phyloP scores from a whole-genome alignment of 306 rosid species.

The Trifolium dubium region DNA sequence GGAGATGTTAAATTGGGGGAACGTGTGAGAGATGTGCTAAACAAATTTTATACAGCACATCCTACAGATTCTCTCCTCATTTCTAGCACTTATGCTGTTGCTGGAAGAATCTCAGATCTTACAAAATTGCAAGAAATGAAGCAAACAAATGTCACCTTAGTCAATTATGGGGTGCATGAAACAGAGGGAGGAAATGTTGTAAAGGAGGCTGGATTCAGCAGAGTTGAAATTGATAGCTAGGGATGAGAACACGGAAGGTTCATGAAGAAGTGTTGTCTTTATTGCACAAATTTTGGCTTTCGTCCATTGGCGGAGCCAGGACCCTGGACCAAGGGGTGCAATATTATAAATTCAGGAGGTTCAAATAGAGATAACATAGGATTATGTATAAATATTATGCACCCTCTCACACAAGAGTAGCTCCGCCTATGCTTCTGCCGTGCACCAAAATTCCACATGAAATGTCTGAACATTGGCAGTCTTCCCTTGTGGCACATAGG shows the following conservation, averaged over 20 bases:
- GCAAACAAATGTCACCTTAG: constrained; percentile 38
- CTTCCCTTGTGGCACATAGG: neutral
- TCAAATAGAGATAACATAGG: too few species aligned
- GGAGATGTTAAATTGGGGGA: constrained; percentile 64
- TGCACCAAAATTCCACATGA: constrained; percentile 9
- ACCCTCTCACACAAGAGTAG: too few species aligned
- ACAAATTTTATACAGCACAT: constrained; percentile 53
- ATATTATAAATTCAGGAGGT: too few species aligned
- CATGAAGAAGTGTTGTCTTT: neutral
- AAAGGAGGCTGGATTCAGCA: constrained; percentile 69
- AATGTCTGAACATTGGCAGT: neutral
- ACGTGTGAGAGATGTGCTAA: constrained; percentile 54
- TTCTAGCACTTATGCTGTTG: constrained; percentile 64
- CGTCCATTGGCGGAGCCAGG: too few species aligned
- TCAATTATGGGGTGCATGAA: constrained; percentile 29
- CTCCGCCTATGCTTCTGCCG: neutral
- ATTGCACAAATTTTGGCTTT: neutral
- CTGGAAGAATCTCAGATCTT: constrained; percentile 59
- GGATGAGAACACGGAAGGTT: constrained; percentile 23
- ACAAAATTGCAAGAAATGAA: constrained; percentile 41
- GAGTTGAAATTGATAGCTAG: constrained; percentile 54
- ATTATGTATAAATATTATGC: too few species aligned
- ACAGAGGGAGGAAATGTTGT: constrained; percentile 36
- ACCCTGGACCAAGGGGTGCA: too few species aligned
- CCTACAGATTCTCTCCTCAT: constrained; percentile 73